These are phyloP conservation scores for Inga oerstediana DNA, from an alignment of 306 rosid genomes.

Conservation along the genomic window DNA sequence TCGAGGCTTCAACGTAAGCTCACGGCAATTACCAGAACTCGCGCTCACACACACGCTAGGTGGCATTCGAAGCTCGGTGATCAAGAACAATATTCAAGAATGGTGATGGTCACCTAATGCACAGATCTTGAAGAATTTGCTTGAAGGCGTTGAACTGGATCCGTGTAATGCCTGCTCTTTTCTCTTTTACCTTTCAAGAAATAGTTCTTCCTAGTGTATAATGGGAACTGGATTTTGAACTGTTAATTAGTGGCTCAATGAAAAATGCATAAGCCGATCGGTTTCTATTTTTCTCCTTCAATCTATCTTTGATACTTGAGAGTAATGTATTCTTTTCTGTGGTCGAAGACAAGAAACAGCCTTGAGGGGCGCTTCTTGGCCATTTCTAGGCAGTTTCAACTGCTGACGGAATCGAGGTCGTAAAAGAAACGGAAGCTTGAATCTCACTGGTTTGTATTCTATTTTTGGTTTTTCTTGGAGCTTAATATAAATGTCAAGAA, in stretches of 20 bases:
- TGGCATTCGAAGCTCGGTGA: background rate
- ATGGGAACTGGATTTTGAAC: background rate
- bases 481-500: background rate
- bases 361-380: background rate
- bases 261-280: conserved; percentile 14
- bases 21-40: background rate
- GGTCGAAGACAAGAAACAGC: background rate
- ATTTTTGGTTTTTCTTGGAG: conserved; percentile 10
- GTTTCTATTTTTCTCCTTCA: conserved; percentile 1
- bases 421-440: background rate
- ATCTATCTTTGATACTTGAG: background rate
- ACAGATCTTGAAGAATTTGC: conserved; percentile 41
- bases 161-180: conserved; percentile 35
- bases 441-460: conserved; percentile 1
- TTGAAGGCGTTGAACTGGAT: conserved; percentile 5
- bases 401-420: background rate
- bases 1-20: background rate
- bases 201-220: background rate
- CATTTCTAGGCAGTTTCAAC: conserved; percentile 3
- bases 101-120: conserved; percentile 20
- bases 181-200: background rate
- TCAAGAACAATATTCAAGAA: conserved; percentile 21
- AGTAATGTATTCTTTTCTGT: background rate
- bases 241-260: background rate
- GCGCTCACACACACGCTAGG: background rate